phyloP scores from a whole-genome alignment of 2,329 filamentous ascomycete genomes.

The Thielaviopsis musarum region DNA sequence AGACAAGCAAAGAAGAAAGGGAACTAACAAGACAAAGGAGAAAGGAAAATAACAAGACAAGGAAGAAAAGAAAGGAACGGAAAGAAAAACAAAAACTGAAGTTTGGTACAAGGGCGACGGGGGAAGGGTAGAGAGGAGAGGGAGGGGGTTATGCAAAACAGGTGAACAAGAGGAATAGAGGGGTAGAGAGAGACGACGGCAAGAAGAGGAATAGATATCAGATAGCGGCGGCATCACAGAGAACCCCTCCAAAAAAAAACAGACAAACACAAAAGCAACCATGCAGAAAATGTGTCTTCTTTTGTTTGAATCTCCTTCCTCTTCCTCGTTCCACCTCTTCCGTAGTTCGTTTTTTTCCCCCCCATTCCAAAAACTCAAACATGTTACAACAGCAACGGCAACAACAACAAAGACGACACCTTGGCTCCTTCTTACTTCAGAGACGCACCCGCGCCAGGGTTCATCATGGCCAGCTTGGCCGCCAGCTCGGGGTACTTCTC shows the following conservation, averaged over 20 bases:
- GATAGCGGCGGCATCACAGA: not conserved
- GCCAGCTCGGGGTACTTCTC: slow-evolving; percentile 73
- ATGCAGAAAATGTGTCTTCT: not conserved
- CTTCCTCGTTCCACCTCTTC: not conserved
- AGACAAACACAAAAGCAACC: not conserved
- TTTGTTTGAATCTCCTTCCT: not conserved
- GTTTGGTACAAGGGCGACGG: not conserved
- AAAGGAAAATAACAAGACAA: not conserved
- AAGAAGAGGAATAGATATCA: not conserved
- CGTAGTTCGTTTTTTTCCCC: not conserved
- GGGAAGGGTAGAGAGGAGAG: not conserved
- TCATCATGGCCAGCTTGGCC: slow-evolving; percentile 35
- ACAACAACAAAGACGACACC: too few species aligned
- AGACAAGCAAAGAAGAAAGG: not conserved
- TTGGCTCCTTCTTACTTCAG: not conserved
- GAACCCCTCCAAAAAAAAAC: not conserved
- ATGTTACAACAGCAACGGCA: not conserved
- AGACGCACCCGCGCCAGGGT: slow-evolving; percentile 7
- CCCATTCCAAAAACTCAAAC: not conserved
- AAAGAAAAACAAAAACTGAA: not conserved
- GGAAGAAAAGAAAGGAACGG: not conserved
- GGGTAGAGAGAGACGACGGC: not conserved
- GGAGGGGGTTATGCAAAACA: too few species aligned
- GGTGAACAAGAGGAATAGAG: not conserved
- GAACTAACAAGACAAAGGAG: not conserved